Evolutionary conservation across 2,329 filamentous ascomycete genomes (phyloP), one percentile per base, ranked within the genome.

Genomic region (Clarireedia homoeocarpa): DNA sequence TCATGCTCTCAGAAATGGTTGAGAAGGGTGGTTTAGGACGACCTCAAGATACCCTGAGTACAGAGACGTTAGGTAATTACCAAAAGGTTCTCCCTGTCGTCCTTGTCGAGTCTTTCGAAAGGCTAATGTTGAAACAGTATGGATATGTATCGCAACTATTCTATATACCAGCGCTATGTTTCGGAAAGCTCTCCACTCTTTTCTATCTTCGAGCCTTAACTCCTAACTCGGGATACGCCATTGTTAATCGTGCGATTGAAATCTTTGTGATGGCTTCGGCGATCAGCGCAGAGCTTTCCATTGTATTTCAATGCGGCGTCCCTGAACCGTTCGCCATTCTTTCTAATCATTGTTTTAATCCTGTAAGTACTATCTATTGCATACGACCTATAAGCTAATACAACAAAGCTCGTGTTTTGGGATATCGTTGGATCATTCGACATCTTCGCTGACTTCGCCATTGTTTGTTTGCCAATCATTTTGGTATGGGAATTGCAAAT

Each of bases 381-480:
- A 46, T 46, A 6, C 12, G 12, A 23, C 10, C 14, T 40, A 15
- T 15, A 15, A 14, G 17, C 34, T 52, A 34, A 17, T 36, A n/a
- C 12, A n/a, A 36, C 14, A 12, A 36, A 56, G 55, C 36, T 42
- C 12, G 40, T 66, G 65, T 9, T 71, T 68, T 81, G 78, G 71
- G 75, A 79, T 34, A 72, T 73, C 46, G 79, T 78, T 55, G 76
- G 73, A 1, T 69, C 73, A 0, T 72, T 75, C 5, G 77, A 75
- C 4, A 73, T 79, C 34, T 57, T 76, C 7, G 76, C 73, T 15
- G 76, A 79, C 57, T 58, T 77, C 6, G 65, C 70, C 39, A 77
- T 79, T 51, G 61, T 78, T 26, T 53, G 72, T 9, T 62, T 79
- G 30, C 77, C 77, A 1, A 62, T 77, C 0, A 70, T 72, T 4